These are phyloP conservation scores for Kwoniella shandongensis DNA, from an alignment of 768 basidiomycete genomes.

Conservation along the genomic window DNA sequence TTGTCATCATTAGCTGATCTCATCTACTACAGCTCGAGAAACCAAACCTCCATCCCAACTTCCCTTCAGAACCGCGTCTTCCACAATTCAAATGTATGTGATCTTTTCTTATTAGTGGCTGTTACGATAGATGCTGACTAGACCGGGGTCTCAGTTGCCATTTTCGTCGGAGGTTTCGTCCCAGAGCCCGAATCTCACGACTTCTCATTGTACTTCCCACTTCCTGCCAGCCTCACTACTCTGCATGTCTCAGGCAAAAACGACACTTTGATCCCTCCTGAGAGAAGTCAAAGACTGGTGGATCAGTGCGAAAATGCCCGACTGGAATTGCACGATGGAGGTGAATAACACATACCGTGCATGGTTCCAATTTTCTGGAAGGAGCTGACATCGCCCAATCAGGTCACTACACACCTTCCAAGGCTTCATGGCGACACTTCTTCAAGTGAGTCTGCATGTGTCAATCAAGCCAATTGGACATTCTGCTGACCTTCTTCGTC, in stretches of 20 bases:
- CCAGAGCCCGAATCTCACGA: conserved; percentile 30
- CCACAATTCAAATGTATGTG: conserved; percentile 48
- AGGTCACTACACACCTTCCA: conserved; percentile 49
- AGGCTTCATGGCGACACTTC: conserved; percentile 47
- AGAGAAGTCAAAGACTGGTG: conserved; percentile 43
- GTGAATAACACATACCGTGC: conserved; percentile 11
- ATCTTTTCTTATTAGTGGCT: background rate
- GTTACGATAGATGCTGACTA: background rate
- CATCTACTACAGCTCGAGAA: conserved; percentile 38
- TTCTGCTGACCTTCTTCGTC: conserved; percentile 9
- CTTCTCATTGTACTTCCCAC: conserved; percentile 43
- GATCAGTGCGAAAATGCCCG: conserved; percentile 37
- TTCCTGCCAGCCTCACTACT: conserved; percentile 35
- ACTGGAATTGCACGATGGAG: conserved; percentile 50
- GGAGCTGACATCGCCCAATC: conserved; percentile 6
- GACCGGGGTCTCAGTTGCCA: conserved; percentile 24
- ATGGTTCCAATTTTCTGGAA: background rate
- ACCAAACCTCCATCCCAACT: conserved; percentile 39
- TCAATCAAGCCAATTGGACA: background rate
- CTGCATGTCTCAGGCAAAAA: conserved; percentile 49
- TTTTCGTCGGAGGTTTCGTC: conserved; percentile 49
- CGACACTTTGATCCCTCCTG: conserved; percentile 49
- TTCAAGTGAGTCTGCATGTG: conserved; percentile 33
- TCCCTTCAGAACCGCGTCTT: conserved; percentile 37
- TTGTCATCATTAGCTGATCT: no score